Conservation (phyloP, 345 rosid species). For the Physaria fendleri region DNA sequence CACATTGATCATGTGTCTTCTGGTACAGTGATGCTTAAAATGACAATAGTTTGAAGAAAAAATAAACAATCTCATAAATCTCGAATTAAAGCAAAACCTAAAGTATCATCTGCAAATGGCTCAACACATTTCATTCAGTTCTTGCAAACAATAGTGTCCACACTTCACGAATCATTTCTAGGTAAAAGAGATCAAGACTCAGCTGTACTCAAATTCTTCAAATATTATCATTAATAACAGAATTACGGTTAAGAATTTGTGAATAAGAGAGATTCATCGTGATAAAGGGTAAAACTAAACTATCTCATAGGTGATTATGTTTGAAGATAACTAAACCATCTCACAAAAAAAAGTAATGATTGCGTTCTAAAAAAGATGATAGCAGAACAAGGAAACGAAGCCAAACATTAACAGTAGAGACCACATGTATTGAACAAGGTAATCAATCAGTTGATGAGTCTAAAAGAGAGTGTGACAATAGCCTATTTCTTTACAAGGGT, state of each 20-base stretch:
- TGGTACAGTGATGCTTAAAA: neutral
- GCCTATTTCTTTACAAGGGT: neutral
- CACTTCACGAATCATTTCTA: neutral
- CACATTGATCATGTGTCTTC: neutral
- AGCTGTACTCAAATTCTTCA: neutral
- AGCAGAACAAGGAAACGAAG: neutral
- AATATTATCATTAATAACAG: neutral
- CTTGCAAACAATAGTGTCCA: neutral
- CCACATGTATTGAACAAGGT: neutral
- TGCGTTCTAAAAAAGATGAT: neutral
- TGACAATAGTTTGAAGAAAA: neutral
- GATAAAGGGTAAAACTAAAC: neutral
- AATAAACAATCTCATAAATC: neutral
- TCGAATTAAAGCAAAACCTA: neutral
- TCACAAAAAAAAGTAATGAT: too few species aligned
- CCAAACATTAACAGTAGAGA: neutral
- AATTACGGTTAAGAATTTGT: neutral
- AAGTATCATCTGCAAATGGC: neutral
- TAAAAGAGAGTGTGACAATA: neutral
- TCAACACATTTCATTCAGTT: neutral
- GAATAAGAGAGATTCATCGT: neutral
- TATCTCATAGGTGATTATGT: too few species aligned
- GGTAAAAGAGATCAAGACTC: neutral
- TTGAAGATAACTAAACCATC: too few species aligned
- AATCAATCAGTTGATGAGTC: neutral